Base-by-base conservation (phyloP, 2,329 filamentous ascomycete species). In the Aspergillus ustus region DNA sequence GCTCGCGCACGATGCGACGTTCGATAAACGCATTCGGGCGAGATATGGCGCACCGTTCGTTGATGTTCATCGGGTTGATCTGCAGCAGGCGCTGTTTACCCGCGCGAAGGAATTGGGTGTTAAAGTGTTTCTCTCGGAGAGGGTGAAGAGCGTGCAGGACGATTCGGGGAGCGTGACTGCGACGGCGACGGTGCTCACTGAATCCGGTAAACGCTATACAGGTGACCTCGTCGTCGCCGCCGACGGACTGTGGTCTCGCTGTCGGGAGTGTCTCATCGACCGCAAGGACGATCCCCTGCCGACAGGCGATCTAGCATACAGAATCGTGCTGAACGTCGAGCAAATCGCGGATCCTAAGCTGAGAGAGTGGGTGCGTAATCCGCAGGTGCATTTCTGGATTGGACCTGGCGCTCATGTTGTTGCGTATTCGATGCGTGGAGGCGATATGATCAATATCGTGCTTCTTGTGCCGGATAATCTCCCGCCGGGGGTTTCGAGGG, bases 291-390 rank as follows among this genome's bases (percentile, higher is more conserved):
- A 77, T 5, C 85, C 87, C 0, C 71, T 82, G 7, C 82, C 85
- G 0, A 90, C 87, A 0, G 88, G 87, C 0, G 88, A 91, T 69
- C 72, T 90, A 15, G 88, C 87, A 1, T 91, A 89, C 67, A 80
- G 88, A 1, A 84, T 90, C 37, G 83, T 88, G 0, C 76, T 90
- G 3, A 65, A 53, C 4, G 69, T 83, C 0, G 80, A 85, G 7
- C 78, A 87, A 31, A 79, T 89, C 1, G 65, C 75, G 0, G 84
- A 88, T 46, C 74, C 78, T 22, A 76, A 81, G 0, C 72, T 90
- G 4, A 75, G 77, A 19, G 76, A 81, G 0, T 85, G 85, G 76
- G 82, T 90, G 1, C 70, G 77, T 7, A 81, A 82, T 0, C 83
- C 84, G 0, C 76, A 79, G 1, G 81, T 83, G 11, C 81, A 87